These are phyloP conservation scores for Candida ulmi DNA, from an alignment of 805 yeast species.

Conservation along the genomic window DNA sequence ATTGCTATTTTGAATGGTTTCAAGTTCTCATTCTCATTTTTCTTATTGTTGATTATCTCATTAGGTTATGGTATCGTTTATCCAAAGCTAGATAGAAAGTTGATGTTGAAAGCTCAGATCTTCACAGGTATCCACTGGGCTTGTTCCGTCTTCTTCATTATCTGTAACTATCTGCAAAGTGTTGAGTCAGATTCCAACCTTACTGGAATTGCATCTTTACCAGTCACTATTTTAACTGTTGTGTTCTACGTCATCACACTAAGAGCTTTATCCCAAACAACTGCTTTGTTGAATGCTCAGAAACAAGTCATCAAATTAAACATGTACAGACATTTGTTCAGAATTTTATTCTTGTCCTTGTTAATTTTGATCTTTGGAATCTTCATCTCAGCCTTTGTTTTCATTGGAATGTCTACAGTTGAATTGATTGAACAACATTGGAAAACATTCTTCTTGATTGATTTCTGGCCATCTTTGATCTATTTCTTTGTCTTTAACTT, in stretches of 20 bases:
- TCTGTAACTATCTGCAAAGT: constrained; percentile 46
- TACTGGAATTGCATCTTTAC: constrained; percentile 59
- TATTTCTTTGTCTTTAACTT: constrained; percentile 80
- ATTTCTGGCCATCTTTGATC: constrained; percentile 92
- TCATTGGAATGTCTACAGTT: constrained; percentile 66
- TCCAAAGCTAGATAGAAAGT: constrained; percentile 70
- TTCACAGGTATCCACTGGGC: constrained; percentile 53
- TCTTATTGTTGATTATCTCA: constrained; percentile 76
- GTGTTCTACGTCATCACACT: constrained; percentile 72
- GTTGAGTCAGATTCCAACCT: constrained; percentile 44
- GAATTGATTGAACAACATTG: constrained; percentile 83
- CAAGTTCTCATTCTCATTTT: constrained; percentile 83
- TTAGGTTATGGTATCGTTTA: constrained; percentile 94
- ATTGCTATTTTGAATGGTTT: constrained; percentile 75
- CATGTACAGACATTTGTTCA: constrained; percentile 77
- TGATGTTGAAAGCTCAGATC: constrained; percentile 66
- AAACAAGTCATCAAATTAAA: constrained; percentile 87
- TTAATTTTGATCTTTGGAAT: constrained; percentile 67
- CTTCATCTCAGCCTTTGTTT: constrained; percentile 60
- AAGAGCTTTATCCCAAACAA: constrained; percentile 68
- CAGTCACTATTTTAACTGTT: constrained; percentile 64
- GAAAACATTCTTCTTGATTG: constrained; percentile 85
- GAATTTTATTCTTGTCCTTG: constrained; percentile 68
- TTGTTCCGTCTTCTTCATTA: constrained; percentile 46
- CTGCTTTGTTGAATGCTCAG: constrained; percentile 68